Percentiles rank a stretch among this genome's conserved stretches.
Evolutionary conservation across 805 yeast species (phyloP).

Genomic region (Candida germanica): DNA sequence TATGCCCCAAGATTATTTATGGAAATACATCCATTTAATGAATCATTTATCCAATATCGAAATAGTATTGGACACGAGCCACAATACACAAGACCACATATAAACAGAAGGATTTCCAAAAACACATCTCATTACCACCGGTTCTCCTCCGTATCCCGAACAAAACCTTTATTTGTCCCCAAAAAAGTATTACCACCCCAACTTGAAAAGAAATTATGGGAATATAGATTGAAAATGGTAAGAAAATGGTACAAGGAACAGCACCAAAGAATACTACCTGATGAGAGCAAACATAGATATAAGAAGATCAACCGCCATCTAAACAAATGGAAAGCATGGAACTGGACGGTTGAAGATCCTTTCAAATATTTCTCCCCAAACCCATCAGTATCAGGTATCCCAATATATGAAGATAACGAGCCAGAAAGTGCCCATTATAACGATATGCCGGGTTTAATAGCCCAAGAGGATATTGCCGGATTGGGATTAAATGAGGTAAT

Average conservation of each 20-base stretch:
- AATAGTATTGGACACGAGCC: slow-evolving; percentile 43
- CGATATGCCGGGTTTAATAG: too few relatives aligned
- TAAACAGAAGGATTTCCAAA: too few relatives aligned
- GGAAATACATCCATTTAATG: slow-evolving; percentile 37
- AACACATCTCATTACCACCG: too few relatives aligned
- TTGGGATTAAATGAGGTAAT: too few relatives aligned
- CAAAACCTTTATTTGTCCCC: neutral
- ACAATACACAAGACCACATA: neutral
- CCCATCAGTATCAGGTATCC: too few relatives aligned
- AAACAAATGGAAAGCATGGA: neutral
- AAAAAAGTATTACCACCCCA: neutral
- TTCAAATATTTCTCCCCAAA: neutral
- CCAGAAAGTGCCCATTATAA: too few relatives aligned
- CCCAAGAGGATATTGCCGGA: too few relatives aligned
- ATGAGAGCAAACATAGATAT: too few relatives aligned
- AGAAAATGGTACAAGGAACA: neutral
- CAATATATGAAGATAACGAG: too few relatives aligned
- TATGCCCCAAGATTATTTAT: slow-evolving; percentile 56
- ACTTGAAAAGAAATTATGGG: neutral
- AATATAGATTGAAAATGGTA: neutral
- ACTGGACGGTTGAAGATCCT: neutral
- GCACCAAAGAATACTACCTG: too few relatives aligned
- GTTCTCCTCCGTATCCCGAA: neutral
- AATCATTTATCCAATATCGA: slow-evolving; percentile 42
- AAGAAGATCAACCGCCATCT: too few relatives aligned